Evolutionary conservation across 2,329 filamentous ascomycete genomes (phyloP), one percentile per base, ranked within the genome.

Genomic region (Cercospora beticola): DNA sequence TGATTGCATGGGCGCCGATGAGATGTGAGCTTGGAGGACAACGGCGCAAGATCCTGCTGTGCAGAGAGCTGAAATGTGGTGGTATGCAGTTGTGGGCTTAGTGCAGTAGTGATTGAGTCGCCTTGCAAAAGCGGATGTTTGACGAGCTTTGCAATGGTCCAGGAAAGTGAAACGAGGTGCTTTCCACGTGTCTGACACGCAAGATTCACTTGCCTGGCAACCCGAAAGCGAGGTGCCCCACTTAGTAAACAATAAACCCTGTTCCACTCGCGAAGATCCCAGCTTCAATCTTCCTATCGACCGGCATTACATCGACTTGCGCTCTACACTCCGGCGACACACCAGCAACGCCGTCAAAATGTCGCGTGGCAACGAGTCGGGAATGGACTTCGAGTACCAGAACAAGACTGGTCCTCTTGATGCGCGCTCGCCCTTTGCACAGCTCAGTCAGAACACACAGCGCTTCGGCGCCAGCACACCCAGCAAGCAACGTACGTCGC

Each of bases 301-400:
- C 49, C 21, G 18, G 30, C 62, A 64, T 40, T 52, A 64, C 62
- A 65, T 59, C 64, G 62, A 57, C 62, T 21, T 52, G 49, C 52
- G 52, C 62, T 56, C 21, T 56, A 21, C 28, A 33, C 49, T 65
- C 31, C 46, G 30, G 28, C 40, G 6, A 56, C 54, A 58, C 54
- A 30, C 26, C 30, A 49, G 52, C 30, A 60, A 31, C n/a, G 28
- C 43, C 46, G 62, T 40, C 64, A 73, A 65, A 33, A 78, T 78
- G 76, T 74, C 75, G 26, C 81, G 82, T 62, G 76, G 76, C 43
- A 79, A 83, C 60, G 81, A 81, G 58, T 79, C 76, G 74, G 83
- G 83, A 65, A 87, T 87, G 85, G 85, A 87, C 76, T 87, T 84
- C 76, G 81, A 85, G 73, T 87, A 80, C 73, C 76, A 83, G 65